Conservation (phyloP, 148 eudicot species). For the Linanthus parryae region DNA sequence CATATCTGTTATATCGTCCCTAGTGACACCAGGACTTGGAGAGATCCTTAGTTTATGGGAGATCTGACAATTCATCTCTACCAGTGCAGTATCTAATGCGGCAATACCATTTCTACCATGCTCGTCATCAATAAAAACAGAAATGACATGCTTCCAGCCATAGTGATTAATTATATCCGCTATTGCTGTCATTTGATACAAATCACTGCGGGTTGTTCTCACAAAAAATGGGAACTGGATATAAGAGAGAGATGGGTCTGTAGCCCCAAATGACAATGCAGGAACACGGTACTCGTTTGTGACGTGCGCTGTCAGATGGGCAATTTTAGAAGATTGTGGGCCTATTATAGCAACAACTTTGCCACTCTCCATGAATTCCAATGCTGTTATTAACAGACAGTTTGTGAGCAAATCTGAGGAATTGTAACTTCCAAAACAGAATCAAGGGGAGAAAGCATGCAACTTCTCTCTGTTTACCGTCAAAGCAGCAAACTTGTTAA, state of each 20-base stretch:
- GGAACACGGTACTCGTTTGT: slow-evolving; percentile 43
- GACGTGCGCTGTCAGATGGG: slow-evolving; percentile 33
- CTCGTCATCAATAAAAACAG: slow-evolving; percentile 43
- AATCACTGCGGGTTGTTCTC: slow-evolving; percentile 32
- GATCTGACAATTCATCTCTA: slow-evolving; percentile 22
- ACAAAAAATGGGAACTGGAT: slow-evolving; percentile 48
- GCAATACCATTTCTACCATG: slow-evolving; percentile 49
- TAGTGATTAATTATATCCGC: slow-evolving; percentile 36
- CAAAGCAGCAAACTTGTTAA: too few relatives aligned
- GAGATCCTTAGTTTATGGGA: slow-evolving; percentile 28
- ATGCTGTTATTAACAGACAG: too few relatives aligned
- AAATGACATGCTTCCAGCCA: slow-evolving; percentile 45
- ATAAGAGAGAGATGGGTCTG: slow-evolving; percentile 51
- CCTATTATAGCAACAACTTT: slow-evolving; percentile 31
- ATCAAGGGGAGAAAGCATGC: too few relatives aligned
- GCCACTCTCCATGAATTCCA: slow-evolving; percentile 30
- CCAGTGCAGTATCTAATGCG: slow-evolving; percentile 28
- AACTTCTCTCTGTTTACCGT: too few relatives aligned
- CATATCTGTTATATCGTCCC: slow-evolving; percentile 13
- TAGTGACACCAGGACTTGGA: slow-evolving; percentile 13
- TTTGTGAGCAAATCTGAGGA: too few relatives aligned
- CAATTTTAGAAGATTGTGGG: slow-evolving; percentile 52
- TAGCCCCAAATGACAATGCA: slow-evolving; percentile 34
- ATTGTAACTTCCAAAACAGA: too few relatives aligned
- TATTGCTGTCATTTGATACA: slow-evolving; percentile 45